phyloP scores from a whole-genome alignment of 2,329 filamentous ascomycete genomes.

The Diplodia mutila region DNA sequence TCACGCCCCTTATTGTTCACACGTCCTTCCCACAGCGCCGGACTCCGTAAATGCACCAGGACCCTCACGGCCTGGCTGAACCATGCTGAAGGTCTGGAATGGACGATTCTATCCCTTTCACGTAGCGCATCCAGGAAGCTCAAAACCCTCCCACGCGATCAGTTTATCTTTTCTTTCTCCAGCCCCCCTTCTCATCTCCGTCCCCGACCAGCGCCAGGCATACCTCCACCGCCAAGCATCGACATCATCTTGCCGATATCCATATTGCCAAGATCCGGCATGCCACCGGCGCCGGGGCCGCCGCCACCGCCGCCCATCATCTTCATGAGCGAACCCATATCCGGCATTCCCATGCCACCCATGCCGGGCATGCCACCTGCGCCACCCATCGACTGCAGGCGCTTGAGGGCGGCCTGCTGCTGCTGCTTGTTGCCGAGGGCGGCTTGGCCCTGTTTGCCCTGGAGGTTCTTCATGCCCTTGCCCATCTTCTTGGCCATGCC shows the following conservation, averaged over 20 bases:
- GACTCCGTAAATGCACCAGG: background rate
- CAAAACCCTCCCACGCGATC: background rate
- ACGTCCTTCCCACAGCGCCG: background rate
- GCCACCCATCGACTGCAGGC: conserved; percentile 89
- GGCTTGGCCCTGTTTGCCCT: conserved; percentile 88
- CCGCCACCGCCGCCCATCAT: conserved; percentile 74
- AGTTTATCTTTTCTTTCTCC: background rate
- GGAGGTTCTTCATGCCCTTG: conserved; percentile 97
- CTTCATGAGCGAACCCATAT: conserved; percentile 87
- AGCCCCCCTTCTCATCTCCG: conserved; percentile 4
- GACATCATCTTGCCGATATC: conserved; percentile 39
- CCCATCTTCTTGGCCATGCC: conserved; percentile 99
- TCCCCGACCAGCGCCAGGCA: conserved; percentile 16
- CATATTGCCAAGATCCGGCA: conserved; percentile 61
- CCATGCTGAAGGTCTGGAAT: background rate
- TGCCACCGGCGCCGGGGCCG: conserved; percentile 56
- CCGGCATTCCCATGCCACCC: conserved; percentile 70
- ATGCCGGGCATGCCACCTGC: conserved; percentile 59
- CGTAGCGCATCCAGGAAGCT: background rate
- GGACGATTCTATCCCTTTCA: background rate
- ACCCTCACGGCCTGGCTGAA: background rate
- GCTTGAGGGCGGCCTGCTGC: conserved; percentile 95
- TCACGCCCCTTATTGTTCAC: background rate
- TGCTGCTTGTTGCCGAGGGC: conserved; percentile 88
- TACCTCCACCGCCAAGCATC: conserved; percentile 39